Conservation (phyloP, 108 stramenopile genomes). For the Cyclostephanos invisitatus region DNA sequence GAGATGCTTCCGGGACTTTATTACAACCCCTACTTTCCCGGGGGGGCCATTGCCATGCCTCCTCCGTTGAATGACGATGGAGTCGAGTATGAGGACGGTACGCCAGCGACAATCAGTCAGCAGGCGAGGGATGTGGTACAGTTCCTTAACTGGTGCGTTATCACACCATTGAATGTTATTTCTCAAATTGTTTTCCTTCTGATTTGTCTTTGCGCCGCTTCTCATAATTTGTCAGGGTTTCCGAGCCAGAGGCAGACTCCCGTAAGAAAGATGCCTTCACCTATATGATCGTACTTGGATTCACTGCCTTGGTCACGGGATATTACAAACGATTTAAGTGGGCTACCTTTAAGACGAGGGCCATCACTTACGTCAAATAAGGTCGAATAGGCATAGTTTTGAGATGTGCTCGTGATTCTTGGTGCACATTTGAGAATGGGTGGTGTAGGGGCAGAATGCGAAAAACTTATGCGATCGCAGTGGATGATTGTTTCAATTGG, state of each 20-base stretch:
- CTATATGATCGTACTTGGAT: constrained; percentile 81
- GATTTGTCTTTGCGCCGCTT: neutral
- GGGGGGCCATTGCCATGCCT: constrained; percentile 99
- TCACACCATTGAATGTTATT: neutral
- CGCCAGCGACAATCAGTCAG: constrained; percentile 95
- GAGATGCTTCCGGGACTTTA: constrained; percentile 93
- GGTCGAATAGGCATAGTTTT: constrained; percentile 8
- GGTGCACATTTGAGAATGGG: neutral
- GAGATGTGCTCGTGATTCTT: neutral
- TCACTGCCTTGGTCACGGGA: constrained; percentile 86
- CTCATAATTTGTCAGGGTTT: constrained; percentile 50
- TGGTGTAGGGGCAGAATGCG: neutral
- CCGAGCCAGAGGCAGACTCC: constrained; percentile 98
- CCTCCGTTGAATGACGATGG: constrained; percentile 96
- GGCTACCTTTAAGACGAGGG: constrained; percentile 94
- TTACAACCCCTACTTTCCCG: constrained; percentile 97
- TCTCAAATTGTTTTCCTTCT: constrained; percentile 1
- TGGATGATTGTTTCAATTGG: too few species aligned
- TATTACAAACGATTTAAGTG: constrained; percentile 99
- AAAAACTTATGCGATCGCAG: too few species aligned
- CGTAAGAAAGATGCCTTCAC: constrained; percentile 96
- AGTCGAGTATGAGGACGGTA: constrained; percentile 97
- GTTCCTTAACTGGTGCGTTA: constrained; percentile 78
- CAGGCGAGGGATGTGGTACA: constrained; percentile 88
- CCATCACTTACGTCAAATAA: constrained; percentile 94